Evolutionary conservation across 441 rosid genomes (phyloP).

Genomic region (Brassica balearica): DNA sequence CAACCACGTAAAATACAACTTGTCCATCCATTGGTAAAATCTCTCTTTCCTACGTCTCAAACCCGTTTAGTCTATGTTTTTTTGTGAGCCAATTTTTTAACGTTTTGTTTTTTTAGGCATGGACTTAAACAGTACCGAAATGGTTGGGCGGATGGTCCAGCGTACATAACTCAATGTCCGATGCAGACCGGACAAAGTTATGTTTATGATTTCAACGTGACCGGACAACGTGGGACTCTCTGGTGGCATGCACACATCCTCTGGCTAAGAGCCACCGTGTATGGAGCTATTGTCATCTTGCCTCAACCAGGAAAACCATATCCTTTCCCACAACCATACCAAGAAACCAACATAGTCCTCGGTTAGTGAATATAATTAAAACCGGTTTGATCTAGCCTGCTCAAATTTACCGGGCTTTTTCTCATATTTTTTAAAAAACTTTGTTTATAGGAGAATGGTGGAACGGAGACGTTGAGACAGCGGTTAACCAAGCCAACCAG

Average conservation of each 20-base stretch:
- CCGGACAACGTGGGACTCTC: conserved; percentile 1
- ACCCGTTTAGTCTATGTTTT: neutral
- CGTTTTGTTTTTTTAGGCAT: neutral
- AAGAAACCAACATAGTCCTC: neutral
- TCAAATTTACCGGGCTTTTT: neutral
- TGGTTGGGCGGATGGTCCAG: neutral
- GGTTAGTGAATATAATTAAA: neutral
- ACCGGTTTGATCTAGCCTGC: neutral
- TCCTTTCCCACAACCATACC: conserved; percentile 2
- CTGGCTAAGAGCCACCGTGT: neutral
- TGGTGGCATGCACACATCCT: neutral
- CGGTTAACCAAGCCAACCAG: conserved; percentile 4
- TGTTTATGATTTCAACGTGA: neutral
- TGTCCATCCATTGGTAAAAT: conserved; percentile 2
- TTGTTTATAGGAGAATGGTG: neutral
- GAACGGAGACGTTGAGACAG: conserved; percentile 1
- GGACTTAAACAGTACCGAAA: neutral
- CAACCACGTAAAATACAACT: conserved; percentile 1
- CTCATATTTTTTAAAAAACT: neutral
- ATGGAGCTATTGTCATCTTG: neutral
- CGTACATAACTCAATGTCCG: conserved; percentile 1
- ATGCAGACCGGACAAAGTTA: neutral
- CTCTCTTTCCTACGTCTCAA: conserved; percentile 1
- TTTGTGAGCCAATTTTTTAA: neutral
- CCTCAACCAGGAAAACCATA: conserved; percentile 6